phyloP scores from a whole-genome alignment of 148 eudicot species.

The Silene conica region DNA sequence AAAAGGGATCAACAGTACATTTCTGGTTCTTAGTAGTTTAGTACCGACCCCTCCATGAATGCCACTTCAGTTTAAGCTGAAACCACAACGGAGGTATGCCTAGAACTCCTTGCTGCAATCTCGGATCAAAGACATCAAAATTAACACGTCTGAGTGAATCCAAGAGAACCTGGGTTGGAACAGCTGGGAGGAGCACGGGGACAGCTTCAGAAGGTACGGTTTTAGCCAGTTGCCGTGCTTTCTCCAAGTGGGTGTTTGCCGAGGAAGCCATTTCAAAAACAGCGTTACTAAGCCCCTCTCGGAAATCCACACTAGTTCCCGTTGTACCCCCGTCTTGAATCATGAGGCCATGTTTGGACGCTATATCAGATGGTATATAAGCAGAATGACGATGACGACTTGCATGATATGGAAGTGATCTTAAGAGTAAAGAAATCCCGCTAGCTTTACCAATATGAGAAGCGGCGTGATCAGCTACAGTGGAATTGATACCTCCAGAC shows the following conservation, averaged over 20 bases:
- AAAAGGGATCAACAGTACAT: not conserved
- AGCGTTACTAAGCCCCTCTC: slow-evolving; percentile 58
- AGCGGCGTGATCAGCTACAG: slow-evolving; percentile 95
- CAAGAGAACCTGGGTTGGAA: slow-evolving; percentile 70
- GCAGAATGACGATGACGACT: slow-evolving; percentile 54
- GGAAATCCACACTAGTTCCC: slow-evolving; percentile 51
- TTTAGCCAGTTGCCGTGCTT: slow-evolving; percentile 69
- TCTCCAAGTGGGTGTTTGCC: slow-evolving; percentile 74
- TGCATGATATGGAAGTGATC: slow-evolving; percentile 77
- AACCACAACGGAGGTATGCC: slow-evolving; percentile 78
- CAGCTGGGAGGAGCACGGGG: slow-evolving; percentile 79
- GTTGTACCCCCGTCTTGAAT: slow-evolving; percentile 38
- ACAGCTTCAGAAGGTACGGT: slow-evolving; percentile 65
- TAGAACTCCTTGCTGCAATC: slow-evolving; percentile 61
- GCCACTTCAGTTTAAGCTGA: slow-evolving; percentile 83
- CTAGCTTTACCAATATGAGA: slow-evolving; percentile 94
- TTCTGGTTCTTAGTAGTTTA: not conserved
- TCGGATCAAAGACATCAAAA: slow-evolving; percentile 84
- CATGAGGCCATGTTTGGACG: slow-evolving; percentile 62
- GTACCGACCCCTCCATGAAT: slow-evolving; percentile 75
- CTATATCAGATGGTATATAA: slow-evolving; percentile 69
- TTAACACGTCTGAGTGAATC: slow-evolving; percentile 60
- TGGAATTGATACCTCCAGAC: slow-evolving; percentile 73
- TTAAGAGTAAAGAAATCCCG: slow-evolving; percentile 73
- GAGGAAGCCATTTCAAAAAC: slow-evolving; percentile 88